Conservation (phyloP, 2,329 filamentous ascomycete species). For the Aspergillus sp. region DNA sequence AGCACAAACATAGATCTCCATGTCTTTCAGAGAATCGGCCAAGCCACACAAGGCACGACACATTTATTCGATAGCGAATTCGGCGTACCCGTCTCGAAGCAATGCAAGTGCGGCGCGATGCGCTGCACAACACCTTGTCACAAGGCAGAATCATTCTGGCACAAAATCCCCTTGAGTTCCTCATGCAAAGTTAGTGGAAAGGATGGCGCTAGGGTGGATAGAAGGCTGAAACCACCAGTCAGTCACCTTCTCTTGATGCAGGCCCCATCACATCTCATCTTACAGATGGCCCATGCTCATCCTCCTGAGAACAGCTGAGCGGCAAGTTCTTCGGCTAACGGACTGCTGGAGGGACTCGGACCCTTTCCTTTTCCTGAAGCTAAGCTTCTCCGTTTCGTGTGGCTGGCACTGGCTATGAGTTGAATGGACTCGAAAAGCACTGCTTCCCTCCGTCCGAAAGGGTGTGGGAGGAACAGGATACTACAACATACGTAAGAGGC, state of each 20-base stretch:
- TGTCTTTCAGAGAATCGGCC: background rate
- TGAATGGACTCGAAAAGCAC: background rate
- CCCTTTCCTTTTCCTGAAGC: background rate
- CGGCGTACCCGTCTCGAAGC: background rate
- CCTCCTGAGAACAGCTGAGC: background rate
- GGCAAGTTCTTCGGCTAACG: constrained; percentile 5
- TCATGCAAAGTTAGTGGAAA: background rate
- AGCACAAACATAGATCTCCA: background rate
- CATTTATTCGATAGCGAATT: background rate
- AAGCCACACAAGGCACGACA: background rate
- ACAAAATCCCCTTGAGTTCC: background rate
- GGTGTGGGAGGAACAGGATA: background rate
- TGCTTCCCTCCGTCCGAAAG: background rate
- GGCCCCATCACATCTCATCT: constrained; percentile 18
- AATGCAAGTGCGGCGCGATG: background rate
- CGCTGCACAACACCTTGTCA: constrained; percentile 7
- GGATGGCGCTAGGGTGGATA: constrained; percentile 3
- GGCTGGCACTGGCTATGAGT: background rate
- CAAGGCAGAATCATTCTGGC: background rate
- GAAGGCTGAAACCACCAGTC: constrained; percentile 20
- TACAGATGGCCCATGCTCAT: constrained; percentile 6
- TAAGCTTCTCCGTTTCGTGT: constrained; percentile 4
- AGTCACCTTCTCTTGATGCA: constrained; percentile 14
- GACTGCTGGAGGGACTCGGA: background rate
- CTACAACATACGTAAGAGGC: no score